phyloP scores from a whole-genome alignment of 192 early-diverging fungal species.

The Podila clonocystis region DNA sequence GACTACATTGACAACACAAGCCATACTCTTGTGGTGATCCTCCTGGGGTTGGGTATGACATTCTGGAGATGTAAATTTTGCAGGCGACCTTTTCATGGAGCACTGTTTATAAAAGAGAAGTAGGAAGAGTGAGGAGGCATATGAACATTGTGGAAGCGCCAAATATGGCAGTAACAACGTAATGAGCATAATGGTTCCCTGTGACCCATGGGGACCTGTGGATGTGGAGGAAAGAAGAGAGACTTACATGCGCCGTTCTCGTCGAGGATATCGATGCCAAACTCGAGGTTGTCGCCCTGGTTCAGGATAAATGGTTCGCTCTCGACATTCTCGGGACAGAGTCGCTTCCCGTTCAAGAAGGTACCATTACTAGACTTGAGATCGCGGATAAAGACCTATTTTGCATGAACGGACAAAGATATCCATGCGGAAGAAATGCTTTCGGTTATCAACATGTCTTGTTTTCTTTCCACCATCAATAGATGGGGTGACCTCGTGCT shows the following conservation, averaged over 20 bases:
- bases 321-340: conserved; percentile 72
- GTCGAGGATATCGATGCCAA: conserved; percentile 84
- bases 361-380: conserved; percentile 85
- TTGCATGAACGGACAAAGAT: too few relatives aligned
- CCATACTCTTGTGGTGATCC: conserved; percentile 44
- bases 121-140: background rate
- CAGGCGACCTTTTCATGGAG: conserved; percentile 51
- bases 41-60: conserved; percentile 30
- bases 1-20: background rate
- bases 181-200: background rate
- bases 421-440: background rate
- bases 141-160: too few relatives aligned
- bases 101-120: conserved; percentile 13
- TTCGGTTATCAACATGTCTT: too few relatives aligned
- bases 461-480: too few relatives aligned
- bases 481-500: too few relatives aligned
- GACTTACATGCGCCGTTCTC: conserved; percentile 70
- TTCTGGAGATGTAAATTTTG: conserved; percentile 44
- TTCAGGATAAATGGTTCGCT: conserved; percentile 67
- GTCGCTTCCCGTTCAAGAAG: conserved; percentile 76
- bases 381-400: conserved; percentile 76
- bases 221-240: background rate
- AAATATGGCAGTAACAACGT: background rate
- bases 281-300: conserved; percentile 73
- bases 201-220: too few relatives aligned